Conservation (phyloP, 306 rosid species). For the Cucumis hystrix region DNA sequence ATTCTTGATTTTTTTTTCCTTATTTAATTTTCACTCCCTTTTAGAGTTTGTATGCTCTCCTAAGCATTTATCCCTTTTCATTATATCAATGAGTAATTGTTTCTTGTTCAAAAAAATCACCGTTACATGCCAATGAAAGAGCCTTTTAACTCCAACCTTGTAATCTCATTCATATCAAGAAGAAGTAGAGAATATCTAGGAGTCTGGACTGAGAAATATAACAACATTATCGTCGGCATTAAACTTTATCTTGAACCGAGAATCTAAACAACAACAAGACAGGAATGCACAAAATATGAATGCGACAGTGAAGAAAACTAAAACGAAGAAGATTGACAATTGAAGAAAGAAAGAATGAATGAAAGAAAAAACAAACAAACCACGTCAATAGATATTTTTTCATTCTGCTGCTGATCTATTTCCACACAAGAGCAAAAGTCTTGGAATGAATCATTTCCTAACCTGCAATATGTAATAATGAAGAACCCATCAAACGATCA, state of each 20-base stretch:
- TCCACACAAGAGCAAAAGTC: conserved; percentile 15
- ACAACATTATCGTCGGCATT: not conserved
- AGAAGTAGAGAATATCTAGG: not conserved
- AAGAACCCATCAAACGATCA: not conserved
- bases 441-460: conserved; percentile 20
- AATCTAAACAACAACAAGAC: not conserved
- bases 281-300: not conserved
- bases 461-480: conserved; percentile 33
- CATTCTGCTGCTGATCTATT: conserved; percentile 17
- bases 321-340: not conserved
- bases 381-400: conserved; percentile 21
- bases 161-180: not conserved
- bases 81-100: too few relatives aligned
- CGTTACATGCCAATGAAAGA: not conserved
- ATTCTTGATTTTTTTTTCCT: too few relatives aligned
- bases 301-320: not conserved
- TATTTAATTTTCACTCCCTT: too few relatives aligned
- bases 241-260: not conserved
- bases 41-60: too few relatives aligned
- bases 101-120: not conserved
- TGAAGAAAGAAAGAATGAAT: not conserved
- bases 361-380: conserved; percentile 23
- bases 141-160: not conserved
- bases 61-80: too few relatives aligned
- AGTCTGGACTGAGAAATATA: not conserved